These are phyloP conservation scores for Mycena galopus DNA, from an alignment of 768 basidiomycete genomes.

Conservation along the genomic window DNA sequence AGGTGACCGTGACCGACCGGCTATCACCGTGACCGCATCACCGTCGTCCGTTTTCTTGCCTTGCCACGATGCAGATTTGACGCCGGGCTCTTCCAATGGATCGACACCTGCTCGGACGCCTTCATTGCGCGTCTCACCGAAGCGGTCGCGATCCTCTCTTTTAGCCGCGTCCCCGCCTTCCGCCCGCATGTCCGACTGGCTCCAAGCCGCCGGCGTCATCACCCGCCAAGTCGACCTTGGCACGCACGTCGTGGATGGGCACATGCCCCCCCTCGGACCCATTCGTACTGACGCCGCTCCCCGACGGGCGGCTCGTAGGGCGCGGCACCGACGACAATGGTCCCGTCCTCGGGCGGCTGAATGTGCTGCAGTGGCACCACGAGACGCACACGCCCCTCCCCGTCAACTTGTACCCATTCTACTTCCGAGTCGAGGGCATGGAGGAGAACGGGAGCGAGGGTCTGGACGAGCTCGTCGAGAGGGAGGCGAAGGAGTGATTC, in stretches of 20 bases:
- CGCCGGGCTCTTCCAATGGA: slow-evolving; percentile 59
- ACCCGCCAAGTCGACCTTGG: slow-evolving; percentile 81
- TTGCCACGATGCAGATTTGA: too few species aligned
- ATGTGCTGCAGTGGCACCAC: slow-evolving; percentile 88
- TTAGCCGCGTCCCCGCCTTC: slow-evolving; percentile 78
- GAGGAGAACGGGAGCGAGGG: slow-evolving; percentile 95
- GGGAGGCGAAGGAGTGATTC: slow-evolving; percentile 81
- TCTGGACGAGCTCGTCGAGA: slow-evolving; percentile 86
- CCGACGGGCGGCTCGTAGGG: slow-evolving; percentile 76
- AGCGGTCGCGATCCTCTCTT: slow-evolving; percentile 88
- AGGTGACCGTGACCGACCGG: too few species aligned
- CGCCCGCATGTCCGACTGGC: slow-evolving; percentile 80
- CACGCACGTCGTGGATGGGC: slow-evolving; percentile 73
- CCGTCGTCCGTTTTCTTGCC: too few species aligned
- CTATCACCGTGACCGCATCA: too few species aligned
- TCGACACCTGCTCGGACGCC: slow-evolving; percentile 76
- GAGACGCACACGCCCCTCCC: slow-evolving; percentile 78
- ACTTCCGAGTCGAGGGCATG: slow-evolving; percentile 97
- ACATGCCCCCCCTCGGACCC: slow-evolving; percentile 82
- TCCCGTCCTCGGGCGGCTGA: slow-evolving; percentile 90
- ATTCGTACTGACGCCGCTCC: slow-evolving; percentile 72
- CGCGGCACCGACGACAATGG: slow-evolving; percentile 95
- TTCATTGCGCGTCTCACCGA: slow-evolving; percentile 86
- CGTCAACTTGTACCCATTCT: slow-evolving; percentile 91
- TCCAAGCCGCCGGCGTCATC: slow-evolving; percentile 82